A percentile compares a stretch with the other conserved stretches of the same genome.
These are phyloP conservation scores for Kalanchoe fedtschenkoi DNA, from an alignment of 164 flowering plant genomes.

Conservation along the genomic window DNA sequence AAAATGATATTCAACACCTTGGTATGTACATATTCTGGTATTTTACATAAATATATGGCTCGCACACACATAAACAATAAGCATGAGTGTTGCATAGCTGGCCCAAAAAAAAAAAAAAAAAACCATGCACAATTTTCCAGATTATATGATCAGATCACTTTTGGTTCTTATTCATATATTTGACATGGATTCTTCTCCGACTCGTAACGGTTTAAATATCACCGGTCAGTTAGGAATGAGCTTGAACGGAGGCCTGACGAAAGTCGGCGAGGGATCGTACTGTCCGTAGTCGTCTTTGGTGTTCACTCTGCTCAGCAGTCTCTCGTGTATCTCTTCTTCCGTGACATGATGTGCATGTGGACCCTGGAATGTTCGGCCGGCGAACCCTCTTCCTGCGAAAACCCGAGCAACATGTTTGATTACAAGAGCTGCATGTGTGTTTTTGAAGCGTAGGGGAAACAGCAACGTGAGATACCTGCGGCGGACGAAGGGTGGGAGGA, in stretches of 20 bases:
- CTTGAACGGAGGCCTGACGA: neutral
- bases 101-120: slow-evolving; percentile 2
- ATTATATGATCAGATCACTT: neutral
- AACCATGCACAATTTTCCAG: neutral
- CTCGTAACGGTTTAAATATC: neutral
- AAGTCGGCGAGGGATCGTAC: neutral
- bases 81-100: neutral
- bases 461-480: neutral
- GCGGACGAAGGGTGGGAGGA: neutral
- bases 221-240: slow-evolving; percentile 3
- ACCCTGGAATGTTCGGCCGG: neutral
- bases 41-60: neutral
- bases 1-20: too few relatives aligned
- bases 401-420: neutral
- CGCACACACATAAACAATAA: neutral
- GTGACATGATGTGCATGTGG: neutral
- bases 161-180: neutral
- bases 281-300: neutral
- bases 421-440: neutral
- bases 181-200: neutral
- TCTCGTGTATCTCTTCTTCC: neutral
- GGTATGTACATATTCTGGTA: too few relatives aligned
- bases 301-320: slow-evolving; percentile 1
- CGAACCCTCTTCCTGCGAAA: neutral
- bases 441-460: too few relatives aligned